Evolutionary conservation across 2,329 filamentous ascomycete species (phyloP).

Genomic region (Scytalidium sp.): DNA sequence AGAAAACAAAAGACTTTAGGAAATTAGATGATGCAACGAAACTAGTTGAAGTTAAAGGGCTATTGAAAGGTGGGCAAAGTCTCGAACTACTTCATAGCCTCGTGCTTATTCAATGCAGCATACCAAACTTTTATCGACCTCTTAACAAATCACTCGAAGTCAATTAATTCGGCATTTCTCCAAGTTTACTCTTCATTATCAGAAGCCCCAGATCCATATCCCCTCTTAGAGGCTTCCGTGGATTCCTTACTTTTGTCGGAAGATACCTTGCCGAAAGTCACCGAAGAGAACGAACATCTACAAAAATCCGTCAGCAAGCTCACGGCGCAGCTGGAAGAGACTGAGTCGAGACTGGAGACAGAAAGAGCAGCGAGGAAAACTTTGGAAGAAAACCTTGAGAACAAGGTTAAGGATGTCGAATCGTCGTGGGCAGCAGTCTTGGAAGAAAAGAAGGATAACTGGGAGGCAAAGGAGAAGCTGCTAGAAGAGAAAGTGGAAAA

Average conservation of each 20-base stretch:
- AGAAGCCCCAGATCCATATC: slow-evolving; percentile 95
- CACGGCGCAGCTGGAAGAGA: slow-evolving; percentile 77
- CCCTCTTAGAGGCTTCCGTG: slow-evolving; percentile 91
- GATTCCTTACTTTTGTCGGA: slow-evolving; percentile 90
- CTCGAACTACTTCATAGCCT: neutral
- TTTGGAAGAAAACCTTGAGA: slow-evolving; percentile 74
- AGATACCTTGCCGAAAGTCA: slow-evolving; percentile 86
- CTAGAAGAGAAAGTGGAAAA: slow-evolving; percentile 93
- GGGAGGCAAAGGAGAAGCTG: slow-evolving; percentile 87
- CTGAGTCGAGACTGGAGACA: slow-evolving; percentile 74
- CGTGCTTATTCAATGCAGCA: slow-evolving; percentile 45
- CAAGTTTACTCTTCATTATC: slow-evolving; percentile 91
- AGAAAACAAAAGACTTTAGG: slow-evolving; percentile 97
- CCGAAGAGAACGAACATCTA: slow-evolving; percentile 84
- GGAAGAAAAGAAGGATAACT: slow-evolving; percentile 93
- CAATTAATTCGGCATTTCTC: slow-evolving; percentile 88
- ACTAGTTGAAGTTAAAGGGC: slow-evolving; percentile 79
- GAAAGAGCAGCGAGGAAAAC: slow-evolving; percentile 72
- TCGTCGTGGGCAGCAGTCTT: slow-evolving; percentile 85
- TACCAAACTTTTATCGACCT: slow-evolving; percentile 98
- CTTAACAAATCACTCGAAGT: slow-evolving; percentile 92
- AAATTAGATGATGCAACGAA: slow-evolving; percentile 90
- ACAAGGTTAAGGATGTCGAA: slow-evolving; percentile 84
- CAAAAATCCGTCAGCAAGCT: slow-evolving; percentile 73
- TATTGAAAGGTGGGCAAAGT: slow-evolving; percentile 69